phyloP scores from a whole-genome alignment of 306 rosid genomes.

The Datisca glomerata region DNA sequence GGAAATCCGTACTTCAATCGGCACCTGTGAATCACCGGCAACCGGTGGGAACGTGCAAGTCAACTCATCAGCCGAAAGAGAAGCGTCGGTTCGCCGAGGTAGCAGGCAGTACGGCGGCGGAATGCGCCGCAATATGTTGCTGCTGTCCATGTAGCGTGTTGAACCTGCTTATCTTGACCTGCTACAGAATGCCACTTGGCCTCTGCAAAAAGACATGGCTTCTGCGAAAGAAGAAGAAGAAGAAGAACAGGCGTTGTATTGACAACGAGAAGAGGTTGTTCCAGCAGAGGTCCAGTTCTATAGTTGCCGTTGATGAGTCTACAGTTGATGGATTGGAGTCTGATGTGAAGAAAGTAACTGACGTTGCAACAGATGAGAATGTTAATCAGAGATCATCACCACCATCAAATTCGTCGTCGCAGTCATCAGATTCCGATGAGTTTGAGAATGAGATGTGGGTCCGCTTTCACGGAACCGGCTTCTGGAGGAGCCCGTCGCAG shows the following conservation, averaged over 20 bases:
- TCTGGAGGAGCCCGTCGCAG: conserved; percentile 60
- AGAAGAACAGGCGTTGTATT: conserved; percentile 10
- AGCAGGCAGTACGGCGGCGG: conserved; percentile 64
- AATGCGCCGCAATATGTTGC: conserved; percentile 68
- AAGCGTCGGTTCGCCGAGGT: conserved; percentile 32
- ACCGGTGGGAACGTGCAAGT: background rate
- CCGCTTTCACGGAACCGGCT: conserved; percentile 48
- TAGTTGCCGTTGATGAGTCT: too few relatives aligned
- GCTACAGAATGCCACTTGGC: conserved; percentile 42
- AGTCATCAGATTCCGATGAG: conserved; percentile 10
- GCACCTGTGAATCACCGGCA: conserved; percentile 1
- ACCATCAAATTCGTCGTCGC: background rate
- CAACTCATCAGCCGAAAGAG: background rate
- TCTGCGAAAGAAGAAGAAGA: too few relatives aligned
- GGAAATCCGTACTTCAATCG: conserved; percentile 7
- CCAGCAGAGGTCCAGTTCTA: too few relatives aligned
- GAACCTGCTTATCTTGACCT: conserved; percentile 31
- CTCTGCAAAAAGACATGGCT: conserved; percentile 33
- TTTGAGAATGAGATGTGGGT: conserved; percentile 70
- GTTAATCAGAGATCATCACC: background rate
- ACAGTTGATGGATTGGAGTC: background rate
- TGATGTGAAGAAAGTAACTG: background rate
- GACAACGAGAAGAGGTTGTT: conserved; percentile 10
- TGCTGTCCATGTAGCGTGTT: conserved; percentile 65
- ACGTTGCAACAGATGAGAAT: background rate